Evolutionary conservation across 2,329 filamentous ascomycete genomes (phyloP).

Genomic region (Pseudogymnoascus sp.): DNA sequence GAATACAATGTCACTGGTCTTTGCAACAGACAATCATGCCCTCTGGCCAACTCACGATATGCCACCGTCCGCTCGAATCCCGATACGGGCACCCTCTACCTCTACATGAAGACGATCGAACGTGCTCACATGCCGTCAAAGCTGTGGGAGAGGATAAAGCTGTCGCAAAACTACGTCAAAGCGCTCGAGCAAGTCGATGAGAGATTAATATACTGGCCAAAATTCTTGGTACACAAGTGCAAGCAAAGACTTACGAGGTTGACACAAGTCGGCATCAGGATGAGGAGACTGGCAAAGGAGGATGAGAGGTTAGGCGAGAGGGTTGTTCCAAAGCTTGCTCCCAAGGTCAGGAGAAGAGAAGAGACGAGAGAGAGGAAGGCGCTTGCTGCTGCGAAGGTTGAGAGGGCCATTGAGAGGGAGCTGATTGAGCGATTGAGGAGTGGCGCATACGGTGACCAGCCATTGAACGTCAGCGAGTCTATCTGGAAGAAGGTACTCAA

Average conservation of each 20-base stretch:
- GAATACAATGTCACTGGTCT: slow-evolving; percentile 81
- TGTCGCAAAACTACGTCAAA: slow-evolving; percentile 84
- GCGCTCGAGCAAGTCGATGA: slow-evolving; percentile 83
- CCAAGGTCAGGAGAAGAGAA: slow-evolving; percentile 76
- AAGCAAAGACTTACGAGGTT: slow-evolving; percentile 91
- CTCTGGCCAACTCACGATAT: slow-evolving; percentile 85
- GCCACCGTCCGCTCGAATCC: slow-evolving; percentile 83
- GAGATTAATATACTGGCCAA: slow-evolving; percentile 84
- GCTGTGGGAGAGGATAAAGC: slow-evolving; percentile 88
- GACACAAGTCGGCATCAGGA: slow-evolving; percentile 81
- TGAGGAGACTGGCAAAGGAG: slow-evolving; percentile 75
- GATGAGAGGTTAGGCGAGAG: slow-evolving; percentile 84
- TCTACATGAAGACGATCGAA: slow-evolving; percentile 95
- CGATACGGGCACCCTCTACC: slow-evolving; percentile 72
- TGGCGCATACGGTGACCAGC: slow-evolving; percentile 89
- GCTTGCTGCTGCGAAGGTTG: slow-evolving; percentile 81
- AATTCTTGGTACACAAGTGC: slow-evolving; percentile 88
- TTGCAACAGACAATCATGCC: slow-evolving; percentile 81
- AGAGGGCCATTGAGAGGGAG: slow-evolving; percentile 91
- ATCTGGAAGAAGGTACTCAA: slow-evolving; percentile 97
- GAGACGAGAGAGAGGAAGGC: slow-evolving; percentile 68
- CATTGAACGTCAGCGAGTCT: slow-evolving; percentile 86
- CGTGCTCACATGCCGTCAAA: slow-evolving; percentile 81
- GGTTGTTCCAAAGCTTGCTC: slow-evolving; percentile 79
- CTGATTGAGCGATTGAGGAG: slow-evolving; percentile 83